phyloP scores from a whole-genome alignment of 208 protist species.

The Strigomonas culicis region DNA sequence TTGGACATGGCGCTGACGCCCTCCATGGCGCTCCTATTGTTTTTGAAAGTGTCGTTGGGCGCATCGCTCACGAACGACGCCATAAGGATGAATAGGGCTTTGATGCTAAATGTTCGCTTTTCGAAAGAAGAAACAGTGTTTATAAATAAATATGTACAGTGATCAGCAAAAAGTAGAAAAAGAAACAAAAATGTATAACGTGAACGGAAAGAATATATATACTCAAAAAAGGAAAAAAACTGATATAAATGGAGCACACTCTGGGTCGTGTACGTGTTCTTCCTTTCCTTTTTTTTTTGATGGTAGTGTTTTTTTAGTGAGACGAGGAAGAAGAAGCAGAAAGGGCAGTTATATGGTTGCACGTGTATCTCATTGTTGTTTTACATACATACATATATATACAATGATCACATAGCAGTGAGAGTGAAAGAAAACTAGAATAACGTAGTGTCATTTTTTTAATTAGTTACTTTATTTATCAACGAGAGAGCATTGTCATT shows the following conservation, averaged over 20 bases:
- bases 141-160: not conserved
- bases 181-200: not conserved
- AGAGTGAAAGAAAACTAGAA: not conserved
- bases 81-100: no score
- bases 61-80: not conserved
- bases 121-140: not conserved
- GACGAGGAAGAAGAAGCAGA: no score
- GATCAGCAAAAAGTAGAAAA: no score
- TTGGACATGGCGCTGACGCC: not conserved
- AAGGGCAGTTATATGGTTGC: no score
- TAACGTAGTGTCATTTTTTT: not conserved
- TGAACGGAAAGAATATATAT: constrained; percentile 5
- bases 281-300: constrained; percentile 1
- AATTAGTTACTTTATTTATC: not conserved
- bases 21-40: not conserved
- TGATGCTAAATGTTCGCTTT: no score
- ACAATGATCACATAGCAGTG: no score
- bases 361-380: no score
- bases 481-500: not conserved
- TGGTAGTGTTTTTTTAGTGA: not conserved
- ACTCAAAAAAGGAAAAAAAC: constrained; percentile 18
- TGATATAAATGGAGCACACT: constrained; percentile 7
- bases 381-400: not conserved
- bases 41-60: not conserved
- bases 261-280: not conserved